phyloP scores from a whole-genome alignment of 2,329 filamentous ascomycete species.

The Emmonsiellopsis sp. region DNA sequence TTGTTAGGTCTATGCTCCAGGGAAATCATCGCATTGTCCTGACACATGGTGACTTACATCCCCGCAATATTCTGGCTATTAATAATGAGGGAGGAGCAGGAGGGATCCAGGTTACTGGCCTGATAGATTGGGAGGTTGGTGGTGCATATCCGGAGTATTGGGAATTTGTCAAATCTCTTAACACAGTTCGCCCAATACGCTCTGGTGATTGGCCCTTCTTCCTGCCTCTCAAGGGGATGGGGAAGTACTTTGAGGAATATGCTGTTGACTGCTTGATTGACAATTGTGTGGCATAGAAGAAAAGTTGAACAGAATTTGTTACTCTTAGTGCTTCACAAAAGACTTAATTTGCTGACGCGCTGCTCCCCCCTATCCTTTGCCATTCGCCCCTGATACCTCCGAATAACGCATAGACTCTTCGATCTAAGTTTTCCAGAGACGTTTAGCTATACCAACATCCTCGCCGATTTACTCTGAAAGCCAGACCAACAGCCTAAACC shows the following conservation, averaged over 20 bases:
- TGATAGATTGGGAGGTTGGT: slow-evolving; percentile 18
- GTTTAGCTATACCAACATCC: too few species aligned
- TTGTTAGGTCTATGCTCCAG: slow-evolving; percentile 1
- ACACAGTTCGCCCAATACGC: slow-evolving; percentile 7
- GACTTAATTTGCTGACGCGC: too few species aligned
- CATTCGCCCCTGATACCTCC: too few species aligned
- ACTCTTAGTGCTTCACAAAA: too few species aligned
- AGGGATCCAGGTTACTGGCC: slow-evolving; percentile 9
- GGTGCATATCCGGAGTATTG: slow-evolving; percentile 17
- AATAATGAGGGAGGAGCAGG: slow-evolving; percentile 5
- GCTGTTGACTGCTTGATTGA: slow-evolving; percentile 8
- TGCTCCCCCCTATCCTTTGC: too few species aligned
- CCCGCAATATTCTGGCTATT: slow-evolving; percentile 16
- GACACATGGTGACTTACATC: slow-evolving; percentile 17
- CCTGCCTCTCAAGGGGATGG: slow-evolving; percentile 7
- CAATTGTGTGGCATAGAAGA: slow-evolving; percentile 8
- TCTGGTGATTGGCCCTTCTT: slow-evolving; percentile 8
- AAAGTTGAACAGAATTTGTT: not conserved
- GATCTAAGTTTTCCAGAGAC: too few species aligned
- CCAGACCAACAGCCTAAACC: too few species aligned
- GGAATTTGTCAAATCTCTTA: slow-evolving; percentile 15
- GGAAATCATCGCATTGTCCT: slow-evolving; percentile 11
- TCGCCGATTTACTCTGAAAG: too few species aligned
- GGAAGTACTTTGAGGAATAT: slow-evolving; percentile 8
- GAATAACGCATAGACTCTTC: too few species aligned